These are phyloP conservation scores for Fragilaria crotonensis DNA, from an alignment of 108 stramenopile genomes.

Conservation along the genomic window DNA sequence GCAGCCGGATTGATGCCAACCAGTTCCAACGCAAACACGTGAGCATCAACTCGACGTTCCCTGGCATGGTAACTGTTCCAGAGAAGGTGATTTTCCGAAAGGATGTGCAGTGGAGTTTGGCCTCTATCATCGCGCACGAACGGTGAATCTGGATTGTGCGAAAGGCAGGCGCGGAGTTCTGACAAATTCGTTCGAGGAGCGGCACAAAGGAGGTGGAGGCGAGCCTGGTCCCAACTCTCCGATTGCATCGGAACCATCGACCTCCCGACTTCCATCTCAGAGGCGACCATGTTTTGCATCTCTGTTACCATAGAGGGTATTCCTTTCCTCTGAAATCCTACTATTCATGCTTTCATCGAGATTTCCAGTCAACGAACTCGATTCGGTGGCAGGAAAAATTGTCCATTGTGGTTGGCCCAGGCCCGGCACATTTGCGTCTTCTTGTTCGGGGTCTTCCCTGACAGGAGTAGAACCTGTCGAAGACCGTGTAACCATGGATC, in stretches of 20 bases:
- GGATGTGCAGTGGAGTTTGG: slow-evolving; percentile 10
- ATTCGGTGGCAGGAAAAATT: no score
- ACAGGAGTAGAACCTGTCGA: no score
- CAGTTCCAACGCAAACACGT: not conserved
- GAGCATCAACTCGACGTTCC: not conserved
- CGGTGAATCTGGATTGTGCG: not conserved
- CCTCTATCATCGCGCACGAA: not conserved
- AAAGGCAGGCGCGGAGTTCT: not conserved
- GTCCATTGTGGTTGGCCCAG: no score
- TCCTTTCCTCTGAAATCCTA: not conserved
- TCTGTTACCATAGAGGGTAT: not conserved
- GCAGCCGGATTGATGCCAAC: not conserved
- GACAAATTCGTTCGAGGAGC: not conserved
- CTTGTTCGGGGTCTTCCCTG: no score
- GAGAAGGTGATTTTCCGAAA: slow-evolving; percentile 7
- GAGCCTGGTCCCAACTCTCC: no score
- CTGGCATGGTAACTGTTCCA: not conserved
- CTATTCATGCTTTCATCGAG: not conserved
- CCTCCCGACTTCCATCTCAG: no score
- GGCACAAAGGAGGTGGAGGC: not conserved
- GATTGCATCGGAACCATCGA: no score
- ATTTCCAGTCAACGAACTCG: no score
- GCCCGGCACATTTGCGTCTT: no score
- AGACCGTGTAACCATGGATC: no score
- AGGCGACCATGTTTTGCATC: no score